These are phyloP conservation scores for Scedosporium boydii DNA, from an alignment of 2,329 filamentous ascomycete genomes.

Conservation along the genomic window DNA sequence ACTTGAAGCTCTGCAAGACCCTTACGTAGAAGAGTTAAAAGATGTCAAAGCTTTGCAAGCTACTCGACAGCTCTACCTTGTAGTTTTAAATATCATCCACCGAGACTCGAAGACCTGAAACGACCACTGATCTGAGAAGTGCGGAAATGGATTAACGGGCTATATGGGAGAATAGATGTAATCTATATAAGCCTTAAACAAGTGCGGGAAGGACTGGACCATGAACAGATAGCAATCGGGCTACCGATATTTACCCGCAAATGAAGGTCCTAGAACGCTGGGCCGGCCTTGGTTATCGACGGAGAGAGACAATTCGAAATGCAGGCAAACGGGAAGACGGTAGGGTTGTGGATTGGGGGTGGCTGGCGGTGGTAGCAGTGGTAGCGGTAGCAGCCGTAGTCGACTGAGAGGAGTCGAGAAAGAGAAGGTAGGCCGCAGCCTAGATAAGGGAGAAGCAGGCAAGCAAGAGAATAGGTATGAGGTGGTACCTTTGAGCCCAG, in stretches of 20 bases:
- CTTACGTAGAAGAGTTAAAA: not conserved
- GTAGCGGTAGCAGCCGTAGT: not conserved
- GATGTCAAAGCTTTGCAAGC: not conserved
- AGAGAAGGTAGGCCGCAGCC: not conserved
- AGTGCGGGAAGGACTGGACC: not conserved
- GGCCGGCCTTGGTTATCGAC: not conserved
- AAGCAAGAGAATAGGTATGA: not conserved
- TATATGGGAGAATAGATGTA: slow-evolving; percentile 6
- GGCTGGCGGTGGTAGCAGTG: not conserved
- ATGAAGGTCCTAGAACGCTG: slow-evolving; percentile 2
- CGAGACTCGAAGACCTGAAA: slow-evolving; percentile 4
- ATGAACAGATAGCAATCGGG: not conserved
- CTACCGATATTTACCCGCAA: slow-evolving; percentile 8
- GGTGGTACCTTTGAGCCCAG: not conserved
- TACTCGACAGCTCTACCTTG: not conserved
- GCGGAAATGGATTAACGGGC: slow-evolving; percentile 2
- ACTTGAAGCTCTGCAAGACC: not conserved
- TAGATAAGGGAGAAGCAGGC: not conserved
- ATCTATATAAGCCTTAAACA: slow-evolving; percentile 8
- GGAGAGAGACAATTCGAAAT: not conserved
- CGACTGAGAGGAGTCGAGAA: not conserved
- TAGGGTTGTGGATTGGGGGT: not conserved
- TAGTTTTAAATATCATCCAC: slow-evolving; percentile 6
- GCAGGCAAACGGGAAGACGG: not conserved
- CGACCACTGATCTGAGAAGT: slow-evolving; percentile 3